These are phyloP conservation scores for Auricularia sp. DNA, from an alignment of 768 basidiomycete genomes.

Conservation along the genomic window DNA sequence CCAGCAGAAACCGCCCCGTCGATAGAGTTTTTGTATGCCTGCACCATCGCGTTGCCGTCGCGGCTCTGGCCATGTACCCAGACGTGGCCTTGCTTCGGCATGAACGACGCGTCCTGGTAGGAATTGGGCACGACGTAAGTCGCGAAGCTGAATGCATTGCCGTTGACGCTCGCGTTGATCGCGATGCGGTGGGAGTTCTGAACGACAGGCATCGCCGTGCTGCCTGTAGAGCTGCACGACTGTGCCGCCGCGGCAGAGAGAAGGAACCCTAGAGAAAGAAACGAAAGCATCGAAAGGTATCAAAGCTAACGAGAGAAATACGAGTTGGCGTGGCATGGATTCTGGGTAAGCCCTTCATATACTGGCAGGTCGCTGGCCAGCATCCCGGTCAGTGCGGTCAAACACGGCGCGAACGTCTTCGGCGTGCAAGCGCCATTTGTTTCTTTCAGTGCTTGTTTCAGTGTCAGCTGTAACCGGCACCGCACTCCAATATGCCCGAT, in stretches of 20 bases:
- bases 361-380: not conserved
- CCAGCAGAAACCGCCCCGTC: not conserved
- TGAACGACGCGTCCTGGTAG: not conserved
- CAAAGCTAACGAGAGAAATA: not conserved
- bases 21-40: not conserved
- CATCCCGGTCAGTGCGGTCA: no score
- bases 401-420: no score
- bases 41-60: not conserved
- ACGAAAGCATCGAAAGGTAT: not conserved
- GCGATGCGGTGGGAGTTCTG: conserved; percentile 1
- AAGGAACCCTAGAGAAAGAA: not conserved
- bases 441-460: no score
- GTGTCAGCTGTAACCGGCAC: no score
- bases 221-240: not conserved
- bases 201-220: not conserved
- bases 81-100: not conserved
- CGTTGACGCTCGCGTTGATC: not conserved
- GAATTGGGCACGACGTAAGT: not conserved
- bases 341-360: not conserved
- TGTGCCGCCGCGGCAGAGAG: not conserved
- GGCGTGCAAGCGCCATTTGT: no score
- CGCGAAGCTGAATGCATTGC: not conserved
- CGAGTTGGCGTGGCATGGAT: not conserved
- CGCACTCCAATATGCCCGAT: no score
- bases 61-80: not conserved